Base-by-base conservation (phyloP, 352 stramenopile species). In the Globisporangium nodosum region DNA sequence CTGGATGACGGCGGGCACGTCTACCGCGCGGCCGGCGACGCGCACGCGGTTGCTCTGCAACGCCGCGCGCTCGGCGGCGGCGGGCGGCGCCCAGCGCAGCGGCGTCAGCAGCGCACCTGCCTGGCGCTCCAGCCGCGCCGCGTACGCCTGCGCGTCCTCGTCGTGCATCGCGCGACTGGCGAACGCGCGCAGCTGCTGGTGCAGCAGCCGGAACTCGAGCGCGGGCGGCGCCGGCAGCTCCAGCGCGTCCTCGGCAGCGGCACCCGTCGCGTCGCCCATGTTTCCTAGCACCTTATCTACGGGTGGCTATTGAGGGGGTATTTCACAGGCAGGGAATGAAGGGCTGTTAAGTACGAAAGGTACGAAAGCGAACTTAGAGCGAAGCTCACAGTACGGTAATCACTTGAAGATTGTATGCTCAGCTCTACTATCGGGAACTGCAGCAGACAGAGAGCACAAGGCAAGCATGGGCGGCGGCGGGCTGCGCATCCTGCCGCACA, bases 1-100 rank as follows among this genome's bases (percentile, higher is more conserved):
- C 58, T 92, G 82, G 60, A 94, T 92, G n/a, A 83, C 58, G 3
- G 80, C 68, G 24, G 81, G 89, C 46, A 94, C 75, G 50, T 90
- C 75, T 31, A 94, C 69, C 61, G 69, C 79, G 58, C 88, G 90
- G 31, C 78, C 75, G 31, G 68, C 62, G 45, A 92, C 73, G 39
- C 64, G 70, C 1, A 85, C 77, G 27, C 78, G 78, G 66, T 85
- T 85, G 24, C 70, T 66, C 70, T 88, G 73, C 47, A 92, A 66
- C 20, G 79, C 76, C n/a, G 78, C 62, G 48, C 81, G 81, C 61
- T 92, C 76, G 0, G 55, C 60, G 16, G 64, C 52, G 57, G 71
- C 73, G 4, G 70, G 74, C 13, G 79, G 58, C 4, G 69, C 49
- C 45, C 85, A 62, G 27, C 58, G 45, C 27, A 87, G 58, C 42